Evolutionary conservation across 371 early-diverging fungal species (phyloP).

Genomic region (Lichtheimia ornata): DNA sequence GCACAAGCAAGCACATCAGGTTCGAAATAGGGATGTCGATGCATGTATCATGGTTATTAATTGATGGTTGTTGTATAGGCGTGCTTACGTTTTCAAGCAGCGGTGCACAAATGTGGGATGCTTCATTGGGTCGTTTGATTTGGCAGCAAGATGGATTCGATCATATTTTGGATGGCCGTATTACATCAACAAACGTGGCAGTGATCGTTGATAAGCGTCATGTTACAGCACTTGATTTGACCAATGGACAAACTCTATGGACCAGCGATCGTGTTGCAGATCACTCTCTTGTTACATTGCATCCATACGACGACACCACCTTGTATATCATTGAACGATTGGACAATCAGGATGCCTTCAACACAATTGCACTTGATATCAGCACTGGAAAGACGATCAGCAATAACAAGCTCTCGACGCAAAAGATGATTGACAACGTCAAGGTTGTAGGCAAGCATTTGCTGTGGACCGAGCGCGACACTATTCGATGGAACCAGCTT

Average conservation of each 20-base stretch:
- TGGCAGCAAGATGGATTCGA: background rate
- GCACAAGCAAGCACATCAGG: constrained; percentile 8
- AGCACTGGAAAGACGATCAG: constrained; percentile 19
- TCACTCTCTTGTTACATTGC: too few species aligned
- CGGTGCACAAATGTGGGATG: constrained; percentile 5
- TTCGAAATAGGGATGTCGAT: background rate
- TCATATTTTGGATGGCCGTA: background rate
- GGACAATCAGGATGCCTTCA: constrained; percentile 6
- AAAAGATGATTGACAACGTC: constrained; percentile 13
- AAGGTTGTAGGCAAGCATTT: constrained; percentile 23
- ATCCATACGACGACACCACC: background rate
- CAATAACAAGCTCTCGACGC: constrained; percentile 8
- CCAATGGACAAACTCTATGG: too few species aligned
- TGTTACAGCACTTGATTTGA: background rate
- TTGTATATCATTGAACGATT: constrained; percentile 7
- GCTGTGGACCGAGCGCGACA: constrained; percentile 38
- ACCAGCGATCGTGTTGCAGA: too few species aligned
- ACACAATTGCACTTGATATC: constrained; percentile 16
- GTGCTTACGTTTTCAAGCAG: constrained; percentile 2
- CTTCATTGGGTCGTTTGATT: background rate
- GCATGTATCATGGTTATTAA: background rate
- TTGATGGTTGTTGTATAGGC: background rate
- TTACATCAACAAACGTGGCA: background rate
- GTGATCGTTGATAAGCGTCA: background rate
- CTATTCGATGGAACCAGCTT: constrained; percentile 37